A percentile compares a stretch with the other conserved stretches of the same genome.
phyloP scores from a whole-genome alignment of 164 flowering plant genomes.

The Sedum album region DNA sequence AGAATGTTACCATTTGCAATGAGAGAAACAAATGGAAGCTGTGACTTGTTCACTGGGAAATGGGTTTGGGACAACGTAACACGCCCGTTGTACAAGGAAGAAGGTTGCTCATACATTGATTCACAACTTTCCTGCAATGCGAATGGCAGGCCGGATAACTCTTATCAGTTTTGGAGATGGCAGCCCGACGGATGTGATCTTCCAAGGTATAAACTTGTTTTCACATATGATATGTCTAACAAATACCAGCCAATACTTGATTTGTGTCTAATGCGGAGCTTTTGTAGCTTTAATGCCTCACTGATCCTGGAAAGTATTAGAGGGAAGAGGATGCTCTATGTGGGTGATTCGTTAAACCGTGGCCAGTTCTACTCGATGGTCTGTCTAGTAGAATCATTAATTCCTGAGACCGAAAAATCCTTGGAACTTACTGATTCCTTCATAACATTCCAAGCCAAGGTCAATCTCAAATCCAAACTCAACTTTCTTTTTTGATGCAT shows the following conservation, averaged over 20 bases:
- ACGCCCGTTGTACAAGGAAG: neutral
- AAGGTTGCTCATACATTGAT: slow-evolving; percentile 12
- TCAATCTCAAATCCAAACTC: neutral
- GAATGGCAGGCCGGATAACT: neutral
- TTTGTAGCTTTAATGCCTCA: neutral
- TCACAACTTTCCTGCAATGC: neutral
- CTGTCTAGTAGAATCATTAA: slow-evolving; percentile 46
- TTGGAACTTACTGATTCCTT: neutral
- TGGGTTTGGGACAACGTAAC: neutral
- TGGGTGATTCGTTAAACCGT: too few relatives aligned
- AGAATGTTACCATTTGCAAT: neutral
- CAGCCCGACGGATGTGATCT: slow-evolving; percentile 64
- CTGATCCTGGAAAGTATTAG: neutral
- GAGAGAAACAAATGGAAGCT: neutral
- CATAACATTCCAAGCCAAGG: neutral
- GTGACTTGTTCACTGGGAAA: neutral
- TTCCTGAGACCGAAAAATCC: slow-evolving; percentile 32
- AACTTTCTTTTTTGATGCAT: neutral
- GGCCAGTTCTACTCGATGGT: neutral
- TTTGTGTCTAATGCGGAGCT: neutral
- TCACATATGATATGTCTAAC: neutral
- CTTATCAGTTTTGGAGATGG: neutral
- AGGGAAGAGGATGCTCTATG: neutral
- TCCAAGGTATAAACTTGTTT: slow-evolving; percentile 23
- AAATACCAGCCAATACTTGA: neutral